phyloP scores from a whole-genome alignment of 2,329 filamentous ascomycete genomes.

The Epicoccum sorghinum region DNA sequence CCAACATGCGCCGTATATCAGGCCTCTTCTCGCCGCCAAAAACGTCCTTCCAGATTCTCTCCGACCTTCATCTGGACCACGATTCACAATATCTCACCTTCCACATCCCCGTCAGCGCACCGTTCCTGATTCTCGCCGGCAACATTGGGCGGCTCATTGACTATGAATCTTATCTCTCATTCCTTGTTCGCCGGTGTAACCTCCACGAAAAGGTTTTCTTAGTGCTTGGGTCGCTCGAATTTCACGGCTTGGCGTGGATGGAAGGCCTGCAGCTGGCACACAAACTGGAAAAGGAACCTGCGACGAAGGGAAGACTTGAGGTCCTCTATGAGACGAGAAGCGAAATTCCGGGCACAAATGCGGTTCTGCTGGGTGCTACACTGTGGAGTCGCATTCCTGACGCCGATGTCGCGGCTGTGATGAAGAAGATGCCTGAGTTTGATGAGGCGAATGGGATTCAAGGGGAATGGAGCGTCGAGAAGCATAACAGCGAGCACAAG shows the following conservation, averaged over 20 bases:
- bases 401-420: conserved; percentile 48
- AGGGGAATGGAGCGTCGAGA: conserved; percentile 55
- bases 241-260: conserved; percentile 32
- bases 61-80: conserved; percentile 40
- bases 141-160: conserved; percentile 41
- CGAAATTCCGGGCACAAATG: conserved; percentile 48
- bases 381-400: conserved; percentile 61
- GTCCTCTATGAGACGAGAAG: conserved; percentile 54
- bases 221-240: conserved; percentile 38
- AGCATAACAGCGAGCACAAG: conserved; percentile 57
- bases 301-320: conserved; percentile 45
- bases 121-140: conserved; percentile 39
- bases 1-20: conserved; percentile 31
- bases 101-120: conserved; percentile 36
- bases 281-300: conserved; percentile 35
- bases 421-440: conserved; percentile 60
- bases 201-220: conserved; percentile 39
- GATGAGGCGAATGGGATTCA: conserved; percentile 52
- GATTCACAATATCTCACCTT: conserved; percentile 40
- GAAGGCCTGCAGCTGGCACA: conserved; percentile 34
- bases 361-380: conserved; percentile 64
- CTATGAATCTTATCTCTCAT: conserved; percentile 40
- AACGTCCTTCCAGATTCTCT: conserved; percentile 39
- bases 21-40: conserved; percentile 32
- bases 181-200: conserved; percentile 37